Base-by-base conservation (phyloP, 1,284 basidiomycete genomes). In the Ustilago xerochloae region DNA sequence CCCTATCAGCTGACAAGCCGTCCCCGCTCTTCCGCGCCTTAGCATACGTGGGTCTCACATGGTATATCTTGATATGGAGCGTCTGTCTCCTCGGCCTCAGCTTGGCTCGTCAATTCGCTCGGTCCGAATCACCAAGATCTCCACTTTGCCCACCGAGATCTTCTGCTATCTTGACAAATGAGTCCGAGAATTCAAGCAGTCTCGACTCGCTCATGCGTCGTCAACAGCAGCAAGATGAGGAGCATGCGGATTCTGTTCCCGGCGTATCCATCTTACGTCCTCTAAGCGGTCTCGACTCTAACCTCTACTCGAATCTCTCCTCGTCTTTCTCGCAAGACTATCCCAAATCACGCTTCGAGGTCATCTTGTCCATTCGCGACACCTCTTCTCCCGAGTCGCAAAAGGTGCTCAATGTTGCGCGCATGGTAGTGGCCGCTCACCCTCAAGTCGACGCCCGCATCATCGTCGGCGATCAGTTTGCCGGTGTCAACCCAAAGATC, bases 401-500 rank as follows among this genome's bases (percentile, higher is more conserved):
- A 54, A 79, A 77, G 50, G 81, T 81, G 12, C 68, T 79, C 46
- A 56, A 65, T 13, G 64, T 84, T 8, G 82, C 79, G 5, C 57
- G 63, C 10, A 74, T 77, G 53, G 79, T 84, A 8, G 45, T 65
- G 16, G 67, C 63, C 15, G 67, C 72, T 1, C 82, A 82, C 48
- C 81, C 82, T 3, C 58, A 73, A 32, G 62, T 82, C 18, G 45
- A 71, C 13, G 70, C 76, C 16, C 67, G 59, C 33, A 78, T 83
- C 64, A 54, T 83, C 13, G 69, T 83, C 16, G 79, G 87, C 63
- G 85, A 86, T 49, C 84, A 85, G 30, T 60, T 72, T 13, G 85
- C 96, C 18, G 95, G 96, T 2, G 91, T 94, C 38, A 99, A 99
- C 81, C 97, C 97, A 1, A 99, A 99, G 87, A 91, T 99, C 80